Base-by-base conservation (phyloP, 371 early-diverging fungal genomes). In the Nematocida sp. region DNA sequence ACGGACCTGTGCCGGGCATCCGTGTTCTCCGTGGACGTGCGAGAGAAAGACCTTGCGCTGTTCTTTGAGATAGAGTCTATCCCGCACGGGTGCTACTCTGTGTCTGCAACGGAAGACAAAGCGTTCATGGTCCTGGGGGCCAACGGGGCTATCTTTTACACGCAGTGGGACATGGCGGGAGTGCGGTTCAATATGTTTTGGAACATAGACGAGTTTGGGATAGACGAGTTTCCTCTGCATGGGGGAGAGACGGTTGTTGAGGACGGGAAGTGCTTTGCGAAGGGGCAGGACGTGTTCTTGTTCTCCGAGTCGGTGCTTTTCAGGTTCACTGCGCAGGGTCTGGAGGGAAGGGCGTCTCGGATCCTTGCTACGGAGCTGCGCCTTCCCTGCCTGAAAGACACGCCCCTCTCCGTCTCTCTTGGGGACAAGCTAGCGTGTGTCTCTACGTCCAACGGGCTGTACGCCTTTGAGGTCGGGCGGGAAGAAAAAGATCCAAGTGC, bases 91-190 rank as follows among this genome's bases (percentile, higher is more conserved):
- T 70, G 74, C 57, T 70, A 60, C 52, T 15, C 8, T 1, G 37
- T 70, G 0, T 46, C 34, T 7, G 41, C 74, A 29, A 70, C 48
- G 36, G 46, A 57, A 3, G 74, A 70, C 0, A 43, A 45, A 48
- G 62, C 38, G n/a, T 70, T 70, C 60, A 70, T 70, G 74, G 74
- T 70, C 5, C 63, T 70, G 3, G 74, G 74, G 15, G 62, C 74
- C 1, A 67, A 63, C 31, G 74, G 74, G 36, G 74, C 58, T 4
- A 27, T 70, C 0, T 70, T 70, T 38, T 70, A 70, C 41, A 70
- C 50, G 32, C 74, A 60, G 57, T 60, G 62, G 62, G 74, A 70
- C 49, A 70, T 60, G 74, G 46, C 49, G 7, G 74, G 74, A 1
- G 74, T 70, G 40, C 49, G 62, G 17, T 70, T 70, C 34, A 70